Evolutionary conservation across 1,284 basidiomycete species (phyloP), one percentile per base, ranked within the genome.

Genomic region (Mycosarcoma maydis): DNA sequence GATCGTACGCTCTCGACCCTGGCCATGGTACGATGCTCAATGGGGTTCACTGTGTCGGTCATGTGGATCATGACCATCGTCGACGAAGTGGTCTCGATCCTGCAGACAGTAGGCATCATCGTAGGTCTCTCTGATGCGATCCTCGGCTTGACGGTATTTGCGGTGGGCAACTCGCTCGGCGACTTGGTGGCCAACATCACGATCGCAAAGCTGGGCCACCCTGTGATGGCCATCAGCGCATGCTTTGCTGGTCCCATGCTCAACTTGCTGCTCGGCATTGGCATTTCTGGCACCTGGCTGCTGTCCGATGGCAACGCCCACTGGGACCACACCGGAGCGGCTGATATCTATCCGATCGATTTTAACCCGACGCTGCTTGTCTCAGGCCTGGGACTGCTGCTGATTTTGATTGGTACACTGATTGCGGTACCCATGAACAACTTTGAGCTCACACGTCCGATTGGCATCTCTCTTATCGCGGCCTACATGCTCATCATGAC

Each of bases 131-230:
- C 92, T n/a, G 92, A 98, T 80, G 94, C 95, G 23, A 95, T 98
- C 78, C 90, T 98, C 49, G 95, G 95, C 3, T 84, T 98, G 45
- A 98, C 94, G 0, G 90, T 98, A 67, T 98, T 98, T 77, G 95
- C 94, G 0, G 87, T 97, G 29, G 95, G 95, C 20, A 98, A 98
- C 83, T 94, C 92, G 27, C 87, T 97, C 7, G 95, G 94, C 1
- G 95, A 98, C 83, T 87, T 98, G 17, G 94, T 98, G 3, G 94
- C 95, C 30, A 98, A 98, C 83, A 90, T 93, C 83, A 94, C 92
- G 43, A 77, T 81, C 92, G 78, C 78, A 7, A 46, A 72, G 17
- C 53, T 78, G 20, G 78, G 77, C 4, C 78, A 79, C 53, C 79
- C 79, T 2, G 61, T 76, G 30, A 80, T 82, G 80, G 80, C 80